These are phyloP conservation scores for Scortechinia acanthostroma DNA, from an alignment of 2,329 filamentous ascomycete species.

Conservation along the genomic window DNA sequence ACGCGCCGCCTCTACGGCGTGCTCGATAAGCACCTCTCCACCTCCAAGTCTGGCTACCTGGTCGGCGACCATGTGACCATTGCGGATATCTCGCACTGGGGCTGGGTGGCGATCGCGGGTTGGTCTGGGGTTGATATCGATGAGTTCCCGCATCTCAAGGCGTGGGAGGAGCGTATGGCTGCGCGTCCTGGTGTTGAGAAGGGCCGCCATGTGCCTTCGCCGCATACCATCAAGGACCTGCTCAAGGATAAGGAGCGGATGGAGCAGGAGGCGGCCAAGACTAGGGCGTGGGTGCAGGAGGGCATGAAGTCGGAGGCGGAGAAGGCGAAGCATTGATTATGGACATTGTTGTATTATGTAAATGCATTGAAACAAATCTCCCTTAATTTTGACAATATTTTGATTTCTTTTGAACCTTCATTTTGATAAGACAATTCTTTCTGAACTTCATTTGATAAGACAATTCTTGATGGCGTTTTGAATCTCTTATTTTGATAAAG, in stretches of 20 bases:
- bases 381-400: too few species aligned
- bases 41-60: slow-evolving; percentile 40
- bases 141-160: slow-evolving; percentile 69
- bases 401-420: too few species aligned
- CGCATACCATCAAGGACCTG: slow-evolving; percentile 47
- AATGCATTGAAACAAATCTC: too few species aligned
- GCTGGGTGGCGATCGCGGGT: slow-evolving; percentile 48
- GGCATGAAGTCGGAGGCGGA: slow-evolving; percentile 64
- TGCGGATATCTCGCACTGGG: slow-evolving; percentile 75
- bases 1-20: slow-evolving; percentile 75
- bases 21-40: slow-evolving; percentile 61
- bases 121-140: slow-evolving; percentile 47
- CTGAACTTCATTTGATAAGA: too few species aligned
- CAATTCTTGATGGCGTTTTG: too few species aligned
- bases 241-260: slow-evolving; percentile 47
- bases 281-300: slow-evolving; percentile 58
- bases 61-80: slow-evolving; percentile 66
- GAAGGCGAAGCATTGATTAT: too few species aligned
- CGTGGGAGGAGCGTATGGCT: slow-evolving; percentile 69
- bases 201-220: slow-evolving; percentile 66
- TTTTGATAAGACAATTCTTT: too few species aligned
- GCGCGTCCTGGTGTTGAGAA: slow-evolving; percentile 67
- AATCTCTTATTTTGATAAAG: too few species aligned
- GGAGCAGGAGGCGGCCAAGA: slow-evolving; percentile 3
- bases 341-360: too few species aligned